Base-by-base conservation (phyloP, 345 rosid species). In the Citropsis articulata region DNA sequence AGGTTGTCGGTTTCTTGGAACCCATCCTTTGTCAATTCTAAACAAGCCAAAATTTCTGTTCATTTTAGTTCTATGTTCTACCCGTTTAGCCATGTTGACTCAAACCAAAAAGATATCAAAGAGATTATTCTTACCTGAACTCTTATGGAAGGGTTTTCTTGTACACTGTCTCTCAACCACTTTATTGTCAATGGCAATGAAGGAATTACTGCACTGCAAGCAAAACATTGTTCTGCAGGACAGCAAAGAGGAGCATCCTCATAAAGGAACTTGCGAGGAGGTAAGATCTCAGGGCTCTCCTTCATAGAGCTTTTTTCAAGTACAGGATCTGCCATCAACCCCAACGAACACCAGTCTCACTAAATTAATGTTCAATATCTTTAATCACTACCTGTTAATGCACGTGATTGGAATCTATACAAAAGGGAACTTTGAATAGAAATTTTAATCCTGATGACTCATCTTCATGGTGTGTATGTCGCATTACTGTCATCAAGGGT, bases 121-220 rank as follows among this genome's bases (percentile, higher is more conserved):
- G 48, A 66, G 30, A 22, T 14, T 27, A 35, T 21, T 28, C 56
- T 76, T 81, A 89, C 90, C 88, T 89, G 89, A 76, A 89, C 33
- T 63, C 83, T 75, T 22, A 89, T 7, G 7, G 88, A 82, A 33
- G 89, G 92, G 38, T 89, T 89, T 75, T 87, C 84, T 81, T 77
- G 75, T 18, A 81, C 89, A 75, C 87, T 83, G 72, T 87, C 89
- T 82, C 90, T 89, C 77, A 89, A 57, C 90, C 89, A 89, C 56
- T 86, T 84, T 55, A 89, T 87, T 36, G 90, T 81, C 87, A 85
- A 69, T 36, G 92, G 92, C 74, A 89, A 77, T 4, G 90, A 83
- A 67, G 90, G 85, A 45, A 87, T 77, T 9, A 87, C 90, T 0
- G 80, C 85, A 64, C 89, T 89, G 80, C 90, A 91, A 38, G 87